These are phyloP conservation scores for Xylaria sp. DNA, from an alignment of 2,329 filamentous ascomycete genomes.

Conservation along the genomic window DNA sequence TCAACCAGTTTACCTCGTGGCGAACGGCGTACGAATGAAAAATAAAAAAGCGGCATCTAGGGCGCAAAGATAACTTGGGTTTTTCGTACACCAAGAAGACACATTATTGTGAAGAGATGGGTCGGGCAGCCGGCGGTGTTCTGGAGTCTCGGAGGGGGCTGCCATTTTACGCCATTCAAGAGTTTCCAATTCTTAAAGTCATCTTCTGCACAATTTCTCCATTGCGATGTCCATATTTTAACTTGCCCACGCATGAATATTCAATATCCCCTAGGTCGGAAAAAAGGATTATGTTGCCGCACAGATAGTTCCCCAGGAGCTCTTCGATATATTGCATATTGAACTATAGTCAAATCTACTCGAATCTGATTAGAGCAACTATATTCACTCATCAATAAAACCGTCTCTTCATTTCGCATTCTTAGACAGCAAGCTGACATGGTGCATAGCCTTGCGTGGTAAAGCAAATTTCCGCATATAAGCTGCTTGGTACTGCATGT, in stretches of 20 bases:
- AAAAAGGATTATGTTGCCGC: constrained; percentile 36
- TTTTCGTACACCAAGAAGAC: constrained; percentile 43
- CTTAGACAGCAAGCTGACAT: neutral
- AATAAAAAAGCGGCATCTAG: constrained; percentile 49
- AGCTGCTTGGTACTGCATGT: neutral
- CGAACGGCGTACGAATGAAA: constrained; percentile 57
- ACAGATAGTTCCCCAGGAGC: constrained; percentile 10
- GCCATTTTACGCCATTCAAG: constrained; percentile 42
- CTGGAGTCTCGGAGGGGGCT: constrained; percentile 43
- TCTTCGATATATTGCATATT: constrained; percentile 29
- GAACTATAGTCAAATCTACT: constrained; percentile 31
- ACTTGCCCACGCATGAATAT: constrained; percentile 33
- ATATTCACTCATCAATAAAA: constrained; percentile 33
- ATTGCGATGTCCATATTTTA: constrained; percentile 41
- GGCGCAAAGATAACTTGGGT: constrained; percentile 48
- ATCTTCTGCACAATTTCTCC: constrained; percentile 34
- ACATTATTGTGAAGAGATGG: constrained; percentile 43
- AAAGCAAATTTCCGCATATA: neutral
- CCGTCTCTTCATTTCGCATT: constrained; percentile 6
- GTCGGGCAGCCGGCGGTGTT: constrained; percentile 47
- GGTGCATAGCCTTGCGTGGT: constrained; percentile 7
- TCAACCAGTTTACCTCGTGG: constrained; percentile 50
- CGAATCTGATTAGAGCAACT: constrained; percentile 33
- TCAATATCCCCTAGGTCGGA: constrained; percentile 37
- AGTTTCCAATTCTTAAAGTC: constrained; percentile 35